Conservation (phyloP, 441 rosid genomes). For the Populus hybrid region DNA sequence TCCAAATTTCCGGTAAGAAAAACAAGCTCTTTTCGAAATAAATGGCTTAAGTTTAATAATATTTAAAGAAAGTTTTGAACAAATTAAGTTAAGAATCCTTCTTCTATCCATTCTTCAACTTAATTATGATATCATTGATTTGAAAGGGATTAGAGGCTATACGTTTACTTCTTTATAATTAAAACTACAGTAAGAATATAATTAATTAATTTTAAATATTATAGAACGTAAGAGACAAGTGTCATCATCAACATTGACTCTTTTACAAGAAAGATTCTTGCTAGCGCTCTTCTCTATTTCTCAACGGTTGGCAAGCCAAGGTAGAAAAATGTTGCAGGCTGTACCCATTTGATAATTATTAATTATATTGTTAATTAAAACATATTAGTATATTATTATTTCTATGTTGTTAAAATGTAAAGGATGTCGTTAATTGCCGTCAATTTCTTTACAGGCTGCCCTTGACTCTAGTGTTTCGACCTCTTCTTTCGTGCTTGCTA, state of each 20-base stretch:
- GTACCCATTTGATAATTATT: conserved; percentile 7
- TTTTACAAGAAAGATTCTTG: conserved; percentile 17
- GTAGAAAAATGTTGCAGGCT: conserved; percentile 30
- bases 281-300: conserved; percentile 20
- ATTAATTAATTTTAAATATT: conserved; percentile 9
- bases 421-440: too few relatives aligned
- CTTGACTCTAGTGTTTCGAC: too few relatives aligned
- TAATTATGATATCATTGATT: neutral
- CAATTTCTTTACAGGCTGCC: too few relatives aligned
- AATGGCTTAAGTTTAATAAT: neutral
- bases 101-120: neutral
- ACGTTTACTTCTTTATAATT: too few relatives aligned
- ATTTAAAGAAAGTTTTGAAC: too few relatives aligned
- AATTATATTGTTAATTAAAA: neutral
- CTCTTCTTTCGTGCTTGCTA: too few relatives aligned
- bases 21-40: too few relatives aligned
- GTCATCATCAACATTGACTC: conserved; percentile 41
- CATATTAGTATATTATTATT: too few relatives aligned
- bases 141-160: neutral
- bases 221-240: conserved; percentile 16
- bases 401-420: too few relatives aligned
- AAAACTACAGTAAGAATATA: neutral
- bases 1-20: too few relatives aligned
- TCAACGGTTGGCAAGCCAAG: conserved; percentile 48
- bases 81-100: neutral